phyloP scores from a whole-genome alignment of 2,329 filamentous ascomycete genomes.

The Aspergillus ruber region DNA sequence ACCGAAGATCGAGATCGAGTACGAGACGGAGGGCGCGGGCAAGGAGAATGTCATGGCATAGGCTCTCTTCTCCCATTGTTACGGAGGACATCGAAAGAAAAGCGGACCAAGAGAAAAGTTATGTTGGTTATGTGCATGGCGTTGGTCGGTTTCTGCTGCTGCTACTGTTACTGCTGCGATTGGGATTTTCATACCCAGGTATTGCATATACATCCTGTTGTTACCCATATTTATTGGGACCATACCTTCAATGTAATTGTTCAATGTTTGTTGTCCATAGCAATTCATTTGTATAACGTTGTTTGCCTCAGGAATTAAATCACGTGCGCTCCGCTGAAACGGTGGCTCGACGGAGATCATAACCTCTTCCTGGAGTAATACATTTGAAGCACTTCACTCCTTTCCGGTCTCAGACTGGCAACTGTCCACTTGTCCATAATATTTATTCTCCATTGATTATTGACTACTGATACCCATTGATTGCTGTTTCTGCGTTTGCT shows the following conservation, averaged over 20 bases:
- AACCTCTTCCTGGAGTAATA: neutral
- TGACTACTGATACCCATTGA: neutral
- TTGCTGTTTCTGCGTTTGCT: neutral
- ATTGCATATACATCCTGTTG: slow-evolving; percentile 23
- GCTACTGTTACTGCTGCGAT: slow-evolving; percentile 15
- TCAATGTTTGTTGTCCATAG: neutral
- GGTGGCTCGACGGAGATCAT: neutral
- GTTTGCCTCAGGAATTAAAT: neutral
- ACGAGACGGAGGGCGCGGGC: slow-evolving; percentile 63
- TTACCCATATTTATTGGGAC: slow-evolving; percentile 1
- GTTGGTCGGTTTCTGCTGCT: slow-evolving; percentile 19
- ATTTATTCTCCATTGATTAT: neutral
- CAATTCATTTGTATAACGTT: neutral
- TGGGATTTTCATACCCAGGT: slow-evolving; percentile 29
- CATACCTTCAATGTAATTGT: neutral
- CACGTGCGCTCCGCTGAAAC: neutral
- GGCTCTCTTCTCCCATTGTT: neutral
- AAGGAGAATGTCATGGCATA: slow-evolving; percentile 43
- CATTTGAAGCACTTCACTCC: neutral
- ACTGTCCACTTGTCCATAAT: neutral
- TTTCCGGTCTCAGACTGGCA: neutral
- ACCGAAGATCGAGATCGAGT: slow-evolving; percentile 68
- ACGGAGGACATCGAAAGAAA: neutral
- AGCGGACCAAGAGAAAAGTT: slow-evolving; percentile 12
- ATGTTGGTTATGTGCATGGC: slow-evolving; percentile 22